phyloP scores from a whole-genome alignment of 2,329 filamentous ascomycete species.

The Phoma sp. region DNA sequence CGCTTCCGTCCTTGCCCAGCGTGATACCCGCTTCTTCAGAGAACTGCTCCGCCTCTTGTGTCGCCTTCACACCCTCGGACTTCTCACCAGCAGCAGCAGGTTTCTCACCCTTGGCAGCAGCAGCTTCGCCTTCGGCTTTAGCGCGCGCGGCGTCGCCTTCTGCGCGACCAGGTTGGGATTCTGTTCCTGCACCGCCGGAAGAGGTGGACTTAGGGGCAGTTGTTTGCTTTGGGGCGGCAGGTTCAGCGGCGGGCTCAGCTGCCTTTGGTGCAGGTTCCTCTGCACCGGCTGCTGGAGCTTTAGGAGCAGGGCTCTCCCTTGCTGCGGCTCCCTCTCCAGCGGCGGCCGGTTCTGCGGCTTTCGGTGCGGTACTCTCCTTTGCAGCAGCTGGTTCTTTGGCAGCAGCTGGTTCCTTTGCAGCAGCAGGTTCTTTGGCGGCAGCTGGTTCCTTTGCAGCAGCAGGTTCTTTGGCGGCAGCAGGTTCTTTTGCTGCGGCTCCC shows the following conservation, averaged over 20 bases:
- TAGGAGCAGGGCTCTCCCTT: neutral
- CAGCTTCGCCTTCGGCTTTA: conserved; percentile 20
- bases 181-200: conserved; percentile 19
- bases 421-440: neutral
- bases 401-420: neutral
- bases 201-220: neutral
- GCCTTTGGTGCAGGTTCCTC: neutral
- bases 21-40: conserved; percentile 39
- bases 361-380: conserved; percentile 9
- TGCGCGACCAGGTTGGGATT: conserved; percentile 30
- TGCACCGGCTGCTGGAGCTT: neutral
- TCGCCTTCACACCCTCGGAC: conserved; percentile 35
- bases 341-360: conserved; percentile 11
- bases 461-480: neutral
- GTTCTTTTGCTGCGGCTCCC: neutral
- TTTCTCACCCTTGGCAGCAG: conserved; percentile 21
- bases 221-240: neutral
- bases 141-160: conserved; percentile 30
- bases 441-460: neutral
- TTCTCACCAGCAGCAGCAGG: conserved; percentile 29
- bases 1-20: conserved; percentile 30
- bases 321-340: neutral
- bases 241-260: neutral
- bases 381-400: neutral
- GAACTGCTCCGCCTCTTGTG: conserved; percentile 41